Percentiles rank a stretch among this genome's conserved stretches.
Conservation (phyloP, 805 yeast species). For the Yamadazyma tumulicola region DNA sequence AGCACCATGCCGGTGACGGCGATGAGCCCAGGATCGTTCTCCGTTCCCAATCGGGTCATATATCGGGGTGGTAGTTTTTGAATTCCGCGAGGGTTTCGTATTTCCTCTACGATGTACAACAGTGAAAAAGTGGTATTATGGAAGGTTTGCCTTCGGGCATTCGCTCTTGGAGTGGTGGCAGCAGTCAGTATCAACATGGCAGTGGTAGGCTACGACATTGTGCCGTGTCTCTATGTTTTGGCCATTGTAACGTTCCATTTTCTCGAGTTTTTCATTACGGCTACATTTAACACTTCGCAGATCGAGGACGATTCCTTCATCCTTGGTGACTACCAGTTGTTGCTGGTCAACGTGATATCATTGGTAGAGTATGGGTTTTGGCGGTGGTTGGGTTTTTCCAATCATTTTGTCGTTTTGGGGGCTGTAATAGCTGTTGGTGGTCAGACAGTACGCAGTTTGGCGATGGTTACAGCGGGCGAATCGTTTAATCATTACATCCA, state of each 20-base stretch:
- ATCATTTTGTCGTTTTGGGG: conserved; percentile 43
- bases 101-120: no score
- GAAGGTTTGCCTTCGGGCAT: conserved; percentile 29
- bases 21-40: conserved; percentile 19
- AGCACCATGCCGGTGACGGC: conserved; percentile 15
- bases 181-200: conserved; percentile 14
- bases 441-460: conserved; percentile 63
- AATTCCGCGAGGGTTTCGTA: no score
- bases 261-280: conserved; percentile 78
- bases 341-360: conserved; percentile 18
- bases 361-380: conserved; percentile 16
- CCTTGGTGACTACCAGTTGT: conserved; percentile 28
- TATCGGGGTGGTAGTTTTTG: conserved; percentile 8
- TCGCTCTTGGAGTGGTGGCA: conserved; percentile 26
- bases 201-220: no score
- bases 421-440: conserved; percentile 49
- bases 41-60: no score
- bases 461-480: conserved; percentile 85
- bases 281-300: conserved; percentile 62
- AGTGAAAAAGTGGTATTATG: conserved; percentile 26
- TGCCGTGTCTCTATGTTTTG: conserved; percentile 39
- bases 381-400: no score
- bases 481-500: conserved; percentile 84
- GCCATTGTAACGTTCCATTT: conserved; percentile 67
- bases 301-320: conserved; percentile 59